Evolutionary conservation across 2,329 filamentous ascomycete species (phyloP), one percentile per base, ranked within the genome.

Genomic region (Neospermospora avenae): DNA sequence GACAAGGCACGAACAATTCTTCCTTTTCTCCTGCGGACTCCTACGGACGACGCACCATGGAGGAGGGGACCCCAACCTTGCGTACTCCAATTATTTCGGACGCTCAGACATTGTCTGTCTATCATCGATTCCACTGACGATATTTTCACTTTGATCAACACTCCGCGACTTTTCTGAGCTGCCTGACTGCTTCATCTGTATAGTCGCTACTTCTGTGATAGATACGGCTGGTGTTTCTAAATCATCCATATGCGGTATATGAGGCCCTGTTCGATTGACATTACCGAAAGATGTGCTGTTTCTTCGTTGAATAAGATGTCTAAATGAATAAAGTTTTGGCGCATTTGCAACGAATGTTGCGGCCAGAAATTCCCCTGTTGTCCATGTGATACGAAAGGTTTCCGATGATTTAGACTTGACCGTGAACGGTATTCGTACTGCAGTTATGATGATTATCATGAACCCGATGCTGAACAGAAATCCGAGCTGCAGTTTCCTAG

Each of bases 311-410:
- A 57, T 25, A 14, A 44, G 35, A 25, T 57, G 39, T 16, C 45
- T n/a, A 22, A 57, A 57, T 41, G 55, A 57, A 31, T 57, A 57
- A 13, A 57, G 13, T 22, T 44, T 54, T 22, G 55, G 55, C 24
- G 55, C 55, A 37, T 64, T 64, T 3, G 62, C 62, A n/a, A 64
- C 57, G 14, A 64, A 62, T 5, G 62, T 61, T 20, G 60, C 62
- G 3, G 54, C 49, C 18, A 64, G 61, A 22, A 59, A 55, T 22
- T 64, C 62, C 14, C 61, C 62, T 16, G 53, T 64, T 13, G 57
- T 59, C 62, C 60, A 64, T 2, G 57, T 64, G 28, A 59, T 64
- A 5, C 57, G 56, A 31, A 56, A 55, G 3, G 51, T 59, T 52
- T 64, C 57, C 11, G 61, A 56, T n/a, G 48, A 18, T 22, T 41